These are phyloP conservation scores for Beauveria sp. DNA, from an alignment of 2,329 filamentous ascomycete species.

Conservation along the genomic window DNA sequence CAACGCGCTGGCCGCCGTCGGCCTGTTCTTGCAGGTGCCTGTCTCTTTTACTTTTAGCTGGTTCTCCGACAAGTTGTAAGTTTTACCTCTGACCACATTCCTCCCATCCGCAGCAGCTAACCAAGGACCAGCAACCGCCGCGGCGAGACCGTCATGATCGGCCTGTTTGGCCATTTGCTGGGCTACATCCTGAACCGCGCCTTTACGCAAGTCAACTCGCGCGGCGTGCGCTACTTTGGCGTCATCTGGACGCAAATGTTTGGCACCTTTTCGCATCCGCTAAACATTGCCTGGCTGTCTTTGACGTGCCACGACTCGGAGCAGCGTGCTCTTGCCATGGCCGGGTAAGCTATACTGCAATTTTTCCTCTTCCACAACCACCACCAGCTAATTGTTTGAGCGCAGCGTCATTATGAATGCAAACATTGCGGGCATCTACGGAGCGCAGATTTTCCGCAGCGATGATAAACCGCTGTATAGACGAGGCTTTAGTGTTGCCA, in stretches of 20 bases:
- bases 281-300: slow-evolving; percentile 55
- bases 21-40: slow-evolving; percentile 44
- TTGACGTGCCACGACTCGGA: slow-evolving; percentile 49
- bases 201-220: slow-evolving; percentile 37
- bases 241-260: slow-evolving; percentile 50
- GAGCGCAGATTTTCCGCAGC: slow-evolving; percentile 50
- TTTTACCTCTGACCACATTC: neutral
- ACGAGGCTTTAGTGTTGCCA: slow-evolving; percentile 40
- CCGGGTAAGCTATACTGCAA: slow-evolving; percentile 31
- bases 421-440: slow-evolving; percentile 54
- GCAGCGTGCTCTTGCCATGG: slow-evolving; percentile 52
- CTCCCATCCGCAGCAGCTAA: neutral
- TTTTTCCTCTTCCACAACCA: neutral
- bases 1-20: slow-evolving; percentile 49
- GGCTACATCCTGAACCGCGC: slow-evolving; percentile 47
- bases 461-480: slow-evolving; percentile 45
- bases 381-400: neutral
- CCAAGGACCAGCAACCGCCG: slow-evolving; percentile 32
- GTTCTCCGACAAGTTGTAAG: slow-evolving; percentile 44
- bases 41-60: slow-evolving; percentile 44
- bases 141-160: slow-evolving; percentile 44
- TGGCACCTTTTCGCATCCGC: slow-evolving; percentile 45
- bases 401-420: slow-evolving; percentile 51
- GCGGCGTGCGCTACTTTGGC: slow-evolving; percentile 42
- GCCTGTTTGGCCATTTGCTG: slow-evolving; percentile 38